Conservation (phyloP, 306 rosid species). For the Castanea mollissima region DNA sequence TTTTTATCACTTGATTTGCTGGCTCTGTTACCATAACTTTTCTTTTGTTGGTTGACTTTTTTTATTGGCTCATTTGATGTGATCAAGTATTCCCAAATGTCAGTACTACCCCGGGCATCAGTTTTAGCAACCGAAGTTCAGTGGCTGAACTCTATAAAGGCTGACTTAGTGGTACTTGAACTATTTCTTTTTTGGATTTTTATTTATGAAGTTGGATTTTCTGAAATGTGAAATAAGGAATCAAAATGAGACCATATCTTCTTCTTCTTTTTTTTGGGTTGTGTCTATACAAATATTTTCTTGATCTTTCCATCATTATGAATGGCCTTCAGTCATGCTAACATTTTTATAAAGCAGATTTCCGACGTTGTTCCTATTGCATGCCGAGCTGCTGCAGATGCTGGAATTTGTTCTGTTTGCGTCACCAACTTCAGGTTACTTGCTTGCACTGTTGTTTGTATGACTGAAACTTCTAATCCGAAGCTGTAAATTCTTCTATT, state of each 20-base stretch:
- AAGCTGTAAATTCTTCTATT: background rate
- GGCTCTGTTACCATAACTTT: background rate
- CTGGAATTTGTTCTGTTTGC: slow-evolving; percentile 95
- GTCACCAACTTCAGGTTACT: slow-evolving; percentile 89
- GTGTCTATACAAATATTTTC: background rate
- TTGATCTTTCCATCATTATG: too few relatives aligned
- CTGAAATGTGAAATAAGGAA: background rate
- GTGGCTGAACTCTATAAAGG: slow-evolving; percentile 87
- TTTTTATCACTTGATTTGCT: background rate
- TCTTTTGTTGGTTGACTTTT: background rate
- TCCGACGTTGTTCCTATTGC: slow-evolving; percentile 98
- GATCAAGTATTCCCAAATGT: background rate
- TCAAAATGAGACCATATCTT: too few relatives aligned
- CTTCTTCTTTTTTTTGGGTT: background rate
- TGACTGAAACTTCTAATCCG: background rate
- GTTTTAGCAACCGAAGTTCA: slow-evolving; percentile 71
- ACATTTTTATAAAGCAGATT: slow-evolving; percentile 46
- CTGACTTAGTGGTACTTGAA: slow-evolving; percentile 81
- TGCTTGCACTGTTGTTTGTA: background rate
- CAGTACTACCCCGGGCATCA: slow-evolving; percentile 65
- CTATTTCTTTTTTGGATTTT: slow-evolving; percentile 7
- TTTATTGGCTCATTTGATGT: background rate
- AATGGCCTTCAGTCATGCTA: background rate
- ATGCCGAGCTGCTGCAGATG: slow-evolving; percentile 96
- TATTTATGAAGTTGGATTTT: background rate